These are phyloP conservation scores for Schizochytrium sp. DNA, from an alignment of 108 stramenopile species.

Conservation along the genomic window DNA sequence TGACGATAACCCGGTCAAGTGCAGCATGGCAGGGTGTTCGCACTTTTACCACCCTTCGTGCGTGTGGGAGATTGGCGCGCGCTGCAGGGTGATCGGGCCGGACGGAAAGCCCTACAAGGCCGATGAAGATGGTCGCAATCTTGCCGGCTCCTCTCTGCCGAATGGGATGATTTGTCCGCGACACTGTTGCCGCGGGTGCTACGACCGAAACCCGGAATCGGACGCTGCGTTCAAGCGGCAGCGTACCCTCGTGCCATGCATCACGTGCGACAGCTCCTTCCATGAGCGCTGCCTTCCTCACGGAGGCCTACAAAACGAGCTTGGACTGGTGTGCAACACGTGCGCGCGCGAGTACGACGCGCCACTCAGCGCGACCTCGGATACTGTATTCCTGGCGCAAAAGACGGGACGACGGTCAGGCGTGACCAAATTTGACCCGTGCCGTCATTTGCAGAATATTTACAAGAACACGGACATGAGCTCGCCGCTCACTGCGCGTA, in stretches of 20 bases:
- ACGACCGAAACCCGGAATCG: neutral
- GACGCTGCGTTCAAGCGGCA: neutral
- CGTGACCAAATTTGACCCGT: neutral
- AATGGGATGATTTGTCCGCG: neutral
- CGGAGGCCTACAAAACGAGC: neutral
- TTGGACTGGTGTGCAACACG: neutral
- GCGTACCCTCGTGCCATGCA: neutral
- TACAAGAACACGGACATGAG: neutral
- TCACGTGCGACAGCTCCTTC: neutral
- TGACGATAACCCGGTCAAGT: neutral
- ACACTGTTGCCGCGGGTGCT: neutral
- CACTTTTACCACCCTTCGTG: slow-evolving; percentile 1
- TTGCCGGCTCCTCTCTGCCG: neutral
- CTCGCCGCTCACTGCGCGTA: neutral
- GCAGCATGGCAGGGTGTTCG: neutral
- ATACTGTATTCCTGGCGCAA: neutral
- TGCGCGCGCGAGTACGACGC: slow-evolving; percentile 13
- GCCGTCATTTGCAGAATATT: neutral
- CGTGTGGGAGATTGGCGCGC: neutral
- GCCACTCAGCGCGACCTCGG: neutral
- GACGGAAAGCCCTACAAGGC: neutral
- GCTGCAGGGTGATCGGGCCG: neutral
- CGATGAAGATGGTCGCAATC: neutral
- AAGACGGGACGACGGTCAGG: neutral
- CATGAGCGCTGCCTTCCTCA: slow-evolving; percentile 1